Conservation (phyloP, 352 stramenopile genomes). For the Aphanomyces invadans region DNA sequence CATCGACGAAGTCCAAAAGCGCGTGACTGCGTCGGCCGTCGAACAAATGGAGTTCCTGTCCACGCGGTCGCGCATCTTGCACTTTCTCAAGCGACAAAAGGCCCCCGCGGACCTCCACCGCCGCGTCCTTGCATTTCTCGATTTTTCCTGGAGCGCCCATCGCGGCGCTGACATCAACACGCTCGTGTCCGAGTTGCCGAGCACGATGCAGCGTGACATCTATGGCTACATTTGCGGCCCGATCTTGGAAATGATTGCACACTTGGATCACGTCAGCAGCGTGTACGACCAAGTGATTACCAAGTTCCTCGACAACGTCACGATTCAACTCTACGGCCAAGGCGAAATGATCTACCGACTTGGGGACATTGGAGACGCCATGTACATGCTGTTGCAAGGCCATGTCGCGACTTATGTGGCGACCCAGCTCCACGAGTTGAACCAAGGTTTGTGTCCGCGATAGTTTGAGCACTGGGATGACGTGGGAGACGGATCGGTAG, state of each 20-base stretch:
- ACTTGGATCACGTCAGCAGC: conserved; percentile 38
- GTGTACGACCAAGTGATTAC: conserved; percentile 41
- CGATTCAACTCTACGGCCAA: conserved; percentile 61
- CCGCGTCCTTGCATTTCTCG: conserved; percentile 53
- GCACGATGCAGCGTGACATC: conserved; percentile 50
- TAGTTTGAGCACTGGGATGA: too few relatives aligned
- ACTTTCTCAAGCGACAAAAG: conserved; percentile 55
- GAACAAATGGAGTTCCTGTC: conserved; percentile 68
- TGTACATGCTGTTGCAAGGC: conserved; percentile 6
- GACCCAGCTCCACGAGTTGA: conserved; percentile 21
- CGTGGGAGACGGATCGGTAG: neutral
- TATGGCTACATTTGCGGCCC: conserved; percentile 51
- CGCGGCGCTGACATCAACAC: conserved; percentile 47
- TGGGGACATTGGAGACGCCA: conserved; percentile 26
- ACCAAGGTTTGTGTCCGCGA: conserved; percentile 4
- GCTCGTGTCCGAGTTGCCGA: conserved; percentile 49
- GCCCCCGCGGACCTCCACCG: conserved; percentile 47
- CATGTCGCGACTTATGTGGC: conserved; percentile 27
- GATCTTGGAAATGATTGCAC: conserved; percentile 42
- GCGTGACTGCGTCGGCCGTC: conserved; percentile 57
- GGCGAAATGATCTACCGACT: conserved; percentile 51
- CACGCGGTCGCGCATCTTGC: conserved; percentile 43
- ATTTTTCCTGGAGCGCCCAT: conserved; percentile 65
- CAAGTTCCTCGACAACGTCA: conserved; percentile 50
- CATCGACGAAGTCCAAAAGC: conserved; percentile 66